Conservation (phyloP, 192 early-diverging fungal genomes). For the Cetraspora pellucida region DNA sequence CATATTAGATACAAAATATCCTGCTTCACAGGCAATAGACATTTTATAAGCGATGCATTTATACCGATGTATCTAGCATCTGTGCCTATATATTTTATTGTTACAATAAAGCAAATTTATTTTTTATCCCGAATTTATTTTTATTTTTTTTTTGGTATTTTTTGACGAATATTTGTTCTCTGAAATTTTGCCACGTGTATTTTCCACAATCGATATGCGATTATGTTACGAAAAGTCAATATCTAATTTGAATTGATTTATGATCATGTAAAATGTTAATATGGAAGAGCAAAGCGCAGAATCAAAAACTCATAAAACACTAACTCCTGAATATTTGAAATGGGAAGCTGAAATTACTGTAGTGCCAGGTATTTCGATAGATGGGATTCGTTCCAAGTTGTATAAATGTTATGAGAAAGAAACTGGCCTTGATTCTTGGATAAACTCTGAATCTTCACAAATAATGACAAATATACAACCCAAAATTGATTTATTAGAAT, state of each 20-base stretch:
- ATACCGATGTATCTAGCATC: too few relatives aligned
- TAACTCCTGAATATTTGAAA: background rate
- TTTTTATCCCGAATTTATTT: too few relatives aligned
- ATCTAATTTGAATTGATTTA: background rate
- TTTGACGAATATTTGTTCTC: too few relatives aligned
- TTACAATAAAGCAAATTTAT: too few relatives aligned
- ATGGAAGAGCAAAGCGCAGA: background rate
- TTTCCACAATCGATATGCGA: background rate
- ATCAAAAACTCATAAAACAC: background rate
- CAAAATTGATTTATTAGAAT: constrained; percentile 16
- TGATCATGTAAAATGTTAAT: background rate
- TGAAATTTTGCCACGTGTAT: background rate
- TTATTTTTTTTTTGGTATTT: too few relatives aligned
- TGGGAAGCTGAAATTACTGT: background rate
- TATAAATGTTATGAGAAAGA: background rate
- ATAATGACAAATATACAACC: constrained; percentile 9
- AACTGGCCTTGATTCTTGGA: background rate
- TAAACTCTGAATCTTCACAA: background rate
- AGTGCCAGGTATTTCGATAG: background rate
- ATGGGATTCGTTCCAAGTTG: background rate
- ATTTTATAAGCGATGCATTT: too few relatives aligned
- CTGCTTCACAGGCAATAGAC: too few relatives aligned
- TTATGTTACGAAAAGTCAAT: background rate
- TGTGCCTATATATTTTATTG: too few relatives aligned
- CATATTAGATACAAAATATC: background rate